Conservation (phyloP, 345 rosid species). For the Camelina laxa region DNA sequence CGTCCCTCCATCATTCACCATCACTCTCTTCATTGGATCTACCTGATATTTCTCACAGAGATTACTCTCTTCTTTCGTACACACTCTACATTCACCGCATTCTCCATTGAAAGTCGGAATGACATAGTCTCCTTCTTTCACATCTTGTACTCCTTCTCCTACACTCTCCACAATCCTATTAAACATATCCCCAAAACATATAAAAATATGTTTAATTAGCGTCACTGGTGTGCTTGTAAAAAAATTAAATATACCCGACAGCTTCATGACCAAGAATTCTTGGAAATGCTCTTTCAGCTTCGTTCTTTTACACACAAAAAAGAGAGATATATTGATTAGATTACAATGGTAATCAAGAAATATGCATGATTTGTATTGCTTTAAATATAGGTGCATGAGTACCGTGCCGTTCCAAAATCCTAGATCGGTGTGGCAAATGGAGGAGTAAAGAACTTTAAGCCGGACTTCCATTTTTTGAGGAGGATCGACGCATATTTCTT, state of each 20-base stretch:
- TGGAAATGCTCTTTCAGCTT: slow-evolving; percentile 66
- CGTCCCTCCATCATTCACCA: slow-evolving; percentile 58
- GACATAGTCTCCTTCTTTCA: slow-evolving; percentile 67
- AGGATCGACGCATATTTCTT: slow-evolving; percentile 66
- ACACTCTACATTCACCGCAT: slow-evolving; percentile 65
- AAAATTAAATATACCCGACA: slow-evolving; percentile 54
- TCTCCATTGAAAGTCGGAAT: slow-evolving; percentile 71
- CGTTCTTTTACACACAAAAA: slow-evolving; percentile 46
- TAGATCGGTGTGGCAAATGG: slow-evolving; percentile 74
- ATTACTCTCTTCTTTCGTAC: slow-evolving; percentile 53
- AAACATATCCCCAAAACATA: not conserved
- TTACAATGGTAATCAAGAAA: not conserved
- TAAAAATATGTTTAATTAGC: not conserved
- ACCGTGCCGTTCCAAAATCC: slow-evolving; percentile 71
- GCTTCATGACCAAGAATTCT: slow-evolving; percentile 81
- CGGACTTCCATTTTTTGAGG: slow-evolving; percentile 70
- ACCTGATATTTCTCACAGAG: slow-evolving; percentile 53
- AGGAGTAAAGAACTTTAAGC: slow-evolving; percentile 60
- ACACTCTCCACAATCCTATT: slow-evolving; percentile 68
- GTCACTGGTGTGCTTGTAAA: not conserved
- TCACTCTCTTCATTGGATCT: slow-evolving; percentile 58
- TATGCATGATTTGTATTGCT: not conserved
- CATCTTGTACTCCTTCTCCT: slow-evolving; percentile 64
- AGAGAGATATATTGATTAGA: not conserved
- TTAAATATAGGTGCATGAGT: slow-evolving; percentile 3